Evolutionary conservation across 495 filamentous ascomycete species (phyloP).

Genomic region (Cercophora newfieldiana): DNA sequence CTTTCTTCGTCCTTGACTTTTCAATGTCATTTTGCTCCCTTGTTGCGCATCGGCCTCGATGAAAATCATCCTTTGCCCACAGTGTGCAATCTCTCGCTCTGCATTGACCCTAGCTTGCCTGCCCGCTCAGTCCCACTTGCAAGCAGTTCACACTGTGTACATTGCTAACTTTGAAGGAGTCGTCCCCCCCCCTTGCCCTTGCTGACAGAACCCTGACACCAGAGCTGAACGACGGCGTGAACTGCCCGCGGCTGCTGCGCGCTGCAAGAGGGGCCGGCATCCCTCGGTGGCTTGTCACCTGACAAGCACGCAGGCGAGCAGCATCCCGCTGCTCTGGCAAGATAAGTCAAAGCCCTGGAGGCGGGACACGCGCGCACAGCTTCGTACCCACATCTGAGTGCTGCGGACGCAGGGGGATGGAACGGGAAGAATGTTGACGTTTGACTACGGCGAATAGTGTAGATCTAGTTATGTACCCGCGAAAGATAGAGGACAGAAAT

Average conservation of each 20-base stretch:
- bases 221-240: slow-evolving; percentile 4
- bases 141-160: slow-evolving; percentile 18
- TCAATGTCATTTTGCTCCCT: slow-evolving; percentile 16
- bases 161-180: background rate
- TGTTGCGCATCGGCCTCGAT: background rate
- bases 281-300: slow-evolving; percentile 15
- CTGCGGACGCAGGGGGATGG: slow-evolving; percentile 5
- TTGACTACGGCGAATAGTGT: background rate
- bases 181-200: slow-evolving; percentile 8
- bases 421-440: slow-evolving; percentile 10
- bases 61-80: background rate
- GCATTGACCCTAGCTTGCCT: slow-evolving; percentile 16
- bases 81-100: slow-evolving; percentile 5
- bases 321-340: background rate
- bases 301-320: slow-evolving; percentile 9
- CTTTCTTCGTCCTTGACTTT: background rate
- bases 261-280: background rate
- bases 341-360: background rate
- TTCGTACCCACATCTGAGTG: background rate
- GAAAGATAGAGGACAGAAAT: background rate
- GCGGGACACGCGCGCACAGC: slow-evolving; percentile 5
- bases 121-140: slow-evolving; percentile 13
- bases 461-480: background rate
- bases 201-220: slow-evolving; percentile 27
- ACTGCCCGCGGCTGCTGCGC: slow-evolving; percentile 4